These are phyloP conservation scores for Grosmannia huntii DNA, from an alignment of 2,329 filamentous ascomycete species.

Conservation along the genomic window DNA sequence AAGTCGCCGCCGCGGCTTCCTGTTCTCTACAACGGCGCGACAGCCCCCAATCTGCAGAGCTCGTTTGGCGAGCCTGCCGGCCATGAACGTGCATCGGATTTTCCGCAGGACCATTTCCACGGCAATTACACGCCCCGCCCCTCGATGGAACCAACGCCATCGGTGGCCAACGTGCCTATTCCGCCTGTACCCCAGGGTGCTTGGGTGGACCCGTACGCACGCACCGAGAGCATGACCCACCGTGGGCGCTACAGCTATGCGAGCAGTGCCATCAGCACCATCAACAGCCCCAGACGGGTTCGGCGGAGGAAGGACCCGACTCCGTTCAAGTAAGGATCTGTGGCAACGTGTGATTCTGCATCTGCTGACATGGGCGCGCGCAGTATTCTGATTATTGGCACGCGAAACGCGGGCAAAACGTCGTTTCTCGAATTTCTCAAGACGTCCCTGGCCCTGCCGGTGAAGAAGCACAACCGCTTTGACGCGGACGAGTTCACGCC, in stretches of 20 bases:
- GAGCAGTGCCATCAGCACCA: slow-evolving; percentile 76
- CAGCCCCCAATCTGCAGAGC: slow-evolving; percentile 30
- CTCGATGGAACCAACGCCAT: slow-evolving; percentile 40
- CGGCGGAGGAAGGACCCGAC: slow-evolving; percentile 94
- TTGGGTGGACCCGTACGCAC: slow-evolving; percentile 63
- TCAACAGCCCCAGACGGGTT: slow-evolving; percentile 86
- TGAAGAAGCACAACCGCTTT: slow-evolving; percentile 55
- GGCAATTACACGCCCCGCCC: slow-evolving; percentile 24
- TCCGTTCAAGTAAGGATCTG: slow-evolving; percentile 81
- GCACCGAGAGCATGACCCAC: slow-evolving; percentile 91
- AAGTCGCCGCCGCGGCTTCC: slow-evolving; percentile 38
- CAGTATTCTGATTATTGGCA: slow-evolving; percentile 83
- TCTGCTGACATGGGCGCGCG: slow-evolving; percentile 8
- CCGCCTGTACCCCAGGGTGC: slow-evolving; percentile 49
- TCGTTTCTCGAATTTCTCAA: slow-evolving; percentile 95
- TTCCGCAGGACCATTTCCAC: slow-evolving; percentile 6
- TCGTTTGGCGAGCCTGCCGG: slow-evolving; percentile 42
- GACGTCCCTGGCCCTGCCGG: slow-evolving; percentile 69
- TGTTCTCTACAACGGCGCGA: slow-evolving; percentile 34
- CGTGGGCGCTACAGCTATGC: slow-evolving; percentile 94
- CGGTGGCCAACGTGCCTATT: slow-evolving; percentile 31
- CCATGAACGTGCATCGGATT: slow-evolving; percentile 22
- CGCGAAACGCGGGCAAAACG: slow-evolving; percentile 81
- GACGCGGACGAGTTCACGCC: slow-evolving; percentile 46
- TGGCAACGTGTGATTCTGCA: neutral